Conservation (phyloP, 73 alveolate genomes). For the Symbiodinium pilosum region DNA sequence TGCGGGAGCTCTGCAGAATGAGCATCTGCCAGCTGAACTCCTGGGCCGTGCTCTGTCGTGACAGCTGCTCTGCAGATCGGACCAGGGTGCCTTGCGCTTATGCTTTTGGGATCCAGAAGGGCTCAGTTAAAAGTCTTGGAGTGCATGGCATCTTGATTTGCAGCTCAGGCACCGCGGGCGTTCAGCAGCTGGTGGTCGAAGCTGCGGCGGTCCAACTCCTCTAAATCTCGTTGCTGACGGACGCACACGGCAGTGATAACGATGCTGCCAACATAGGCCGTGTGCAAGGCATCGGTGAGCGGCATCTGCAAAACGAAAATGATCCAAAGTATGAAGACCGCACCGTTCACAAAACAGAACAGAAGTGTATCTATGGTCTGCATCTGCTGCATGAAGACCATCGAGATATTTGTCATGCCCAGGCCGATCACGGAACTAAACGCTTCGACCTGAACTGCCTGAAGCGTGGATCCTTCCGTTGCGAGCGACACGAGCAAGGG, state of each 20-base stretch:
- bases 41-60: constrained; percentile 26
- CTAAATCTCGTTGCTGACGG: constrained; percentile 61
- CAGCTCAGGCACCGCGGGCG: constrained; percentile 37
- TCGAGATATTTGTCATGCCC: neutral
- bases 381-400: constrained; percentile 88
- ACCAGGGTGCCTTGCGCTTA: constrained; percentile 55
- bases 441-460: constrained; percentile 52
- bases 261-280: constrained; percentile 80
- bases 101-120: too few species aligned
- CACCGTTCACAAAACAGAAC: constrained; percentile 70
- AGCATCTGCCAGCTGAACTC: constrained; percentile 75
- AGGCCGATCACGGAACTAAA: constrained; percentile 58
- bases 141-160: neutral
- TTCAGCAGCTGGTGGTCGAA: constrained; percentile 68
- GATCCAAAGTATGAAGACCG: constrained; percentile 81
- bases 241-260: constrained; percentile 78
- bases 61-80: constrained; percentile 49
- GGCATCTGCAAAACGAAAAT: constrained; percentile 82
- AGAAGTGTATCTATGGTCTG: constrained; percentile 56
- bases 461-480: neutral
- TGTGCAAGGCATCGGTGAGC: constrained; percentile 64
- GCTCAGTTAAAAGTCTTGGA: too few species aligned
- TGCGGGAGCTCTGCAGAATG: constrained; percentile 47
- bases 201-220: constrained; percentile 49
- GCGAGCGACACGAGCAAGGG: constrained; percentile 48